Evolutionary conservation across 139 green algal genomes (phyloP).

Genomic region (Tetraselmis chui): DNA sequence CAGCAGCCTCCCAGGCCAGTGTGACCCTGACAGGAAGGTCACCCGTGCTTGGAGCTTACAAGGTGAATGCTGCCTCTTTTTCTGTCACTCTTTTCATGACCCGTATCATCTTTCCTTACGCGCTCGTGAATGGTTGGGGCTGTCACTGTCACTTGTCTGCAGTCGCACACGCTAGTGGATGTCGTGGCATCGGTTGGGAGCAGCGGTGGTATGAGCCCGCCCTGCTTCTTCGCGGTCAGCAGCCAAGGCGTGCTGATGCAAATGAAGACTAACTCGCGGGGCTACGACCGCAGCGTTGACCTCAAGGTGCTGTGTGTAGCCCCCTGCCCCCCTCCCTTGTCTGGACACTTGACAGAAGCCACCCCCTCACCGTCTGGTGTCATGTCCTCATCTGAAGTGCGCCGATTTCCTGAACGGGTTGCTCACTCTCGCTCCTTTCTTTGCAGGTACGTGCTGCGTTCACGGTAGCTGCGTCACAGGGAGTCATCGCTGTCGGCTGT

Average conservation of each 20-base stretch:
- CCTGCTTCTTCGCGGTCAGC: neutral
- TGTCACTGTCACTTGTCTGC: neutral
- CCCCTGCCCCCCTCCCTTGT: neutral
- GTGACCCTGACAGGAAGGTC: neutral
- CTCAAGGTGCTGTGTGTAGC: neutral
- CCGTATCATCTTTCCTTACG: too few species aligned
- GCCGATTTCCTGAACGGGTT: too few species aligned
- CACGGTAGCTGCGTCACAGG: slow-evolving; percentile 22
- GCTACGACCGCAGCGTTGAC: neutral
- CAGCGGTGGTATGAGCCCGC: neutral
- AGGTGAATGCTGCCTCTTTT: neutral
- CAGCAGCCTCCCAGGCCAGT: neutral
- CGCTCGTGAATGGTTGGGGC: too few species aligned
- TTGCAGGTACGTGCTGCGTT: slow-evolving; percentile 29
- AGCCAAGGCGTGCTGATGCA: neutral
- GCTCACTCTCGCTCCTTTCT: too few species aligned
- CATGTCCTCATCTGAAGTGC: too few species aligned
- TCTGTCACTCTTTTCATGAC: neutral
- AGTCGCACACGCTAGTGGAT: neutral
- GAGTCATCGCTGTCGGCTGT: slow-evolving; percentile 35
- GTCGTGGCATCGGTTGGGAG: neutral
- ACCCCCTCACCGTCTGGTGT: neutral
- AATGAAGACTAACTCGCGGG: neutral
- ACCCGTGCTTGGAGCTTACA: neutral
- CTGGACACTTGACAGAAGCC: too few species aligned